A percentile compares a stretch with the other conserved stretches of the same genome.
These are phyloP conservation scores for Lipomyces starkeyi DNA, from an alignment of 805 yeast genomes.

Conservation along the genomic window DNA sequence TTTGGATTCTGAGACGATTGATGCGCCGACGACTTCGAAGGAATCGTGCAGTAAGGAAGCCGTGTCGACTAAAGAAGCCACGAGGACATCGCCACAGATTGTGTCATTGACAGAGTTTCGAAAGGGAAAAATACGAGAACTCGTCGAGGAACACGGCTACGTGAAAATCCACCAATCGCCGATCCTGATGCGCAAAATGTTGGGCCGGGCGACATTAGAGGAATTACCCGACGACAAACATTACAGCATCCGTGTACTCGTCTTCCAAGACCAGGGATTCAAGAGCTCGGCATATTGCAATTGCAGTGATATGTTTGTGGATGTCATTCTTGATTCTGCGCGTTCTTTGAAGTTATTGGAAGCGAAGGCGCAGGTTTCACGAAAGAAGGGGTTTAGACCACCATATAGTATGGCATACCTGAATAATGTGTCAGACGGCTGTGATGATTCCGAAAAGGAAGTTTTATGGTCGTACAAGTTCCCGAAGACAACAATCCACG, in stretches of 20 bases:
- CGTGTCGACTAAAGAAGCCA: background rate
- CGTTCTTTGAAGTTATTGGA: background rate
- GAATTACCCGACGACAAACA: background rate
- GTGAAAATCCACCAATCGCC: constrained; percentile 1
- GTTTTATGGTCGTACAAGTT: constrained; percentile 8
- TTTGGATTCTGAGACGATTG: background rate
- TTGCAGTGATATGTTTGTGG: background rate
- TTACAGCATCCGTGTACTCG: background rate
- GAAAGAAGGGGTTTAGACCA: background rate
- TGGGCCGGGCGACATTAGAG: background rate
- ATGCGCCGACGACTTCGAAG: background rate
- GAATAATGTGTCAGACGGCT: background rate
- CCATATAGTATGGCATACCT: constrained; percentile 5
- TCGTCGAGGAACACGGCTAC: background rate
- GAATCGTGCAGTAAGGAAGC: background rate
- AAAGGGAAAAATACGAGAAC: background rate
- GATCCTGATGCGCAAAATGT: background rate
- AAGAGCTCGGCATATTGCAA: background rate
- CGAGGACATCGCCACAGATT: background rate
- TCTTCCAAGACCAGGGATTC: background rate
- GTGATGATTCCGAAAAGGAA: background rate
- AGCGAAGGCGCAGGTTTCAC: background rate
- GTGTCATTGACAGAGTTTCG: background rate
- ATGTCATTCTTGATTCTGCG: background rate
- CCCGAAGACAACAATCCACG: constrained; percentile 7